Evolutionary conservation across 306 rosid genomes (phyloP).

Genomic region (Fagus sylvatica): DNA sequence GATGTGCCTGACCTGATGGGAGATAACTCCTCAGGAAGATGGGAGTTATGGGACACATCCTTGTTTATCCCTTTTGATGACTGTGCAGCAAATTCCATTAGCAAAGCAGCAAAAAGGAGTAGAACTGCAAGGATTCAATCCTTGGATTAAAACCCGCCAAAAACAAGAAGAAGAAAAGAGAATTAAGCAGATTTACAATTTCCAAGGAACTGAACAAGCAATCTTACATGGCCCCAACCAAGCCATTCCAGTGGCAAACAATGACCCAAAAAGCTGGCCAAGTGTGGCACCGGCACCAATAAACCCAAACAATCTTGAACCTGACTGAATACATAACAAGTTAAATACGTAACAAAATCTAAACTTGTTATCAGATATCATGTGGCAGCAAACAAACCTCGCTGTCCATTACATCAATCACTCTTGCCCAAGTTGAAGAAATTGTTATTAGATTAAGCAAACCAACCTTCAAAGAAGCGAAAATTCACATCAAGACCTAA

Average conservation of each 20-base stretch:
- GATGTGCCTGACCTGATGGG: conserved; percentile 64
- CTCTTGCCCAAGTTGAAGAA: conserved; percentile 97
- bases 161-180: conserved; percentile 1
- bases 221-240: conserved; percentile 88
- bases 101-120: conserved; percentile 80
- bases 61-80: conserved; percentile 75
- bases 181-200: conserved; percentile 9
- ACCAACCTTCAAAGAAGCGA: conserved; percentile 49
- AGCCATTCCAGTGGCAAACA: conserved; percentile 93
- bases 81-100: conserved; percentile 94
- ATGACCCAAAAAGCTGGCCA: conserved; percentile 94
- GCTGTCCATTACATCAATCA: conserved; percentile 84
- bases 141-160: conserved; percentile 6
- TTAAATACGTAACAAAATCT: conserved; percentile 28
- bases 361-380: conserved; percentile 23
- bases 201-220: conserved; percentile 22
- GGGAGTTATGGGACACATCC: conserved; percentile 43
- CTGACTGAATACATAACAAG: conserved; percentile 79
- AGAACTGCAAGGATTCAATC: conserved; percentile 52
- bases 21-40: conserved; percentile 51
- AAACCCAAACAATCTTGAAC: conserved; percentile 97
- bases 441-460: conserved; percentile 64
- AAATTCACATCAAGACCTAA: conserved; percentile 22
- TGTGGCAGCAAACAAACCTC: conserved; percentile 54
- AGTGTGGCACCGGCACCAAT: conserved; percentile 99